Evolutionary conservation across 371 early-diverging fungal species (phyloP), one percentile per base, ranked within the genome.

Genomic region (Choanephora cucurbitarum): DNA sequence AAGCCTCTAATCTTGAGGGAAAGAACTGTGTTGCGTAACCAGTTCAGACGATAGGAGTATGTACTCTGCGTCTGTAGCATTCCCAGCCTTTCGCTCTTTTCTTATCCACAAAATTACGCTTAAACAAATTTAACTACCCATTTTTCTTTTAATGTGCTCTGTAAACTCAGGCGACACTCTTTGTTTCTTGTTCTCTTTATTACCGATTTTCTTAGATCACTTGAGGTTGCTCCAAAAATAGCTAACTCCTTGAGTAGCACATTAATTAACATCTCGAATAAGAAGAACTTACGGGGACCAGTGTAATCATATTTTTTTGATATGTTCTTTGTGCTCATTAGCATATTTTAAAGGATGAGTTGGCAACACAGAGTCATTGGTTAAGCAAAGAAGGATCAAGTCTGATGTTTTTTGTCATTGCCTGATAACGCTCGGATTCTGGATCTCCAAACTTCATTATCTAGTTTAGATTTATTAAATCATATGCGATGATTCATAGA

Each of bases 41-140:
- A 8, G 73, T 64, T 79, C 79, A 79, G 5, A 76, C 60, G 7
- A 80, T 76, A 5, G 88, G 87, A 3, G 84, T 79, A 52, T 79
- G 75, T 2, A 87, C 55, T 2, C 79, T 73, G 48, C 86, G 88
- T 42, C 83, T 82, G 56, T 76, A 85, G 86, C 87, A 88, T 15
- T 67, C 58, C n/a, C 85, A 79, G 1, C 76, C 77, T 5, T 64
- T 70, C 5, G 83, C 71, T 32, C 87, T 86, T 40, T 80, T 66
- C 3, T 72, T 66, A 28, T 81, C 81, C 39, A 84, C 54, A 47
- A 88, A 80, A 0, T 72, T 74, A 22, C 81, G 72, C 53, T 86
- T 87, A 46, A 85, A 79, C 15, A 57, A 48, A 4, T 63, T 65
- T 7, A 79, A 52, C 5, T 73, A 69, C 23, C 73, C 64, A 52